Base-by-base conservation (phyloP, 805 yeast genomes). In the Yarrowia keelungensis region DNA sequence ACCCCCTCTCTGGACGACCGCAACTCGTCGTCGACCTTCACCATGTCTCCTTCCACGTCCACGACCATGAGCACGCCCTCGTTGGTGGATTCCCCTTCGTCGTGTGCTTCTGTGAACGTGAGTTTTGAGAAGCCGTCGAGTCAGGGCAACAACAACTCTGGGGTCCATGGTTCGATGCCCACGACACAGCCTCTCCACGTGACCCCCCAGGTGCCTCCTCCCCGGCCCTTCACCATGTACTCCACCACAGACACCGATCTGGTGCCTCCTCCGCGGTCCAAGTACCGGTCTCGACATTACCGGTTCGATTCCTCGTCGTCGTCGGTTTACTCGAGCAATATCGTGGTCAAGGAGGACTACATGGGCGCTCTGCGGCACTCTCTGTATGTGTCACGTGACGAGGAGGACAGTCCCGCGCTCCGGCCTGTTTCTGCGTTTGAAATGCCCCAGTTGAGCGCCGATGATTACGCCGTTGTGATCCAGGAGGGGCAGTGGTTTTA, bases 261-360 rank as follows among this genome's bases (percentile, higher is more conserved):
- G 36, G 66, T 59, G 12, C 67, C 67, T 19, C 67, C 67, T 14
- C 67, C 67, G 14, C 67, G 67, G n/a, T 62, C 67, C n/a, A 59
- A 56, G 39, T 56, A 56, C 62, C 36, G 62, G 7, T 56, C 62
- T 15, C 38, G 62, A 41, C 62, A 56, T 8, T 56, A 56, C 62
- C 46, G 65, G 42, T 45, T 59, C 35, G 65, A 45, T 16, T 59
- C 65, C 19, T 9, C n/a, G 12, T 16, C 65, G 12, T 59, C 65
- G n/a, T 45, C 51, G 7, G 50, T 43, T 3, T 59, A 59, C 8
- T 59, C 65, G 16, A 26, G 32, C 32, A 43, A 9, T 32, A 12
- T 5, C 1, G 22, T 2, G 11, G 65, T 59, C 51, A 59, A 59
- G 51, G 65, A 59, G 43, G 65, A 59, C 26, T 59, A 45, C 32